Conservation (phyloP, 768 basidiomycete genomes). For the Termitomyces heimii region DNA sequence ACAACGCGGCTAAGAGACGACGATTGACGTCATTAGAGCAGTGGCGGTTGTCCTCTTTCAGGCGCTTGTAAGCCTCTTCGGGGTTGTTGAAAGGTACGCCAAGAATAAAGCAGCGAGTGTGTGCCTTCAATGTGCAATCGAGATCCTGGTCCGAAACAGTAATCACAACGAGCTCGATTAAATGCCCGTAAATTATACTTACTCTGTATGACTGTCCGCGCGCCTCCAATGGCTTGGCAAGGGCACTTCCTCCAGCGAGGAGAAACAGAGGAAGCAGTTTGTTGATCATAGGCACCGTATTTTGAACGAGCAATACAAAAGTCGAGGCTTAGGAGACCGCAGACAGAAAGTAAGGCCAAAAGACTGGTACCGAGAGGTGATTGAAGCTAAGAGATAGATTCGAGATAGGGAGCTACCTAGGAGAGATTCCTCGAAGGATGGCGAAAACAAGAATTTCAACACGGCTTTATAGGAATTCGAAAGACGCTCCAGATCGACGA, state of each 20-base stretch:
- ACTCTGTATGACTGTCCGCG: constrained; percentile 8
- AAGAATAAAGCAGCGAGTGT: constrained; percentile 12
- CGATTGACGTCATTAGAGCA: constrained; percentile 13
- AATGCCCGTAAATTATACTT: background rate
- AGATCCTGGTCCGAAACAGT: constrained; percentile 5
- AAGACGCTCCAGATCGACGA: constrained; percentile 8
- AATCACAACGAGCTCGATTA: background rate
- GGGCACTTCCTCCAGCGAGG: constrained; percentile 7
- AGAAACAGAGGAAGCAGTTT: constrained; percentile 14
- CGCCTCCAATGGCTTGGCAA: constrained; percentile 13
- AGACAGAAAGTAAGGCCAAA: background rate
- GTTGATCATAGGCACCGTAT: constrained; percentile 7
- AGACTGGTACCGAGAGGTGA: background rate
- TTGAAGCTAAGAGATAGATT: background rate
- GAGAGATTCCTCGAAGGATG: constrained; percentile 13
- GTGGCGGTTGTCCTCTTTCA: constrained; percentile 9
- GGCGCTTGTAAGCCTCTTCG: constrained; percentile 6
- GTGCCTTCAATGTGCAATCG: constrained; percentile 5
- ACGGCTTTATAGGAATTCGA: constrained; percentile 10
- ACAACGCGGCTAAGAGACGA: constrained; percentile 6
- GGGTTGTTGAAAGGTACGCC: constrained; percentile 14
- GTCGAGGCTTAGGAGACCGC: constrained; percentile 3
- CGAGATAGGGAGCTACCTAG: constrained; percentile 6
- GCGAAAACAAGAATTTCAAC: background rate
- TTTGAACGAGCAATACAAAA: constrained; percentile 3